Conservation (phyloP, 2,329 filamentous ascomycete genomes). For the Bertia moriformis region DNA sequence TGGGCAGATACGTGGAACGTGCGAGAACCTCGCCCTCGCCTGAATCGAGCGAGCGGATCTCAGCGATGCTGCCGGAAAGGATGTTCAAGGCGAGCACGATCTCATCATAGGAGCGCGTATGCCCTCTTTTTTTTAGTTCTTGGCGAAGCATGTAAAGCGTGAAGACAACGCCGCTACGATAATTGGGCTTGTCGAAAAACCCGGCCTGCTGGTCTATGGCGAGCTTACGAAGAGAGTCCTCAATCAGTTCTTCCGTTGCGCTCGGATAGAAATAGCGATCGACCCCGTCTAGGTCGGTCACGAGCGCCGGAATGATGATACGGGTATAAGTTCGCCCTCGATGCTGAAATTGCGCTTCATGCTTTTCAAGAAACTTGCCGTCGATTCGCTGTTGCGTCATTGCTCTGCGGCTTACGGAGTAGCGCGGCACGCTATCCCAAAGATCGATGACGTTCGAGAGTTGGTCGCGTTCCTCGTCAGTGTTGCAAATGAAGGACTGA, state of each 20-base stretch:
- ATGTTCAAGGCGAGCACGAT: neutral
- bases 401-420: neutral
- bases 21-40: neutral
- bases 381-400: neutral
- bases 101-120: neutral
- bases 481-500: neutral
- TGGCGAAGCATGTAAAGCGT: neutral
- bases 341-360: neutral
- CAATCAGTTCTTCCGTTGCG: neutral
- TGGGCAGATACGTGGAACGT: neutral
- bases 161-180: neutral
- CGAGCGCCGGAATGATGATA: neutral
- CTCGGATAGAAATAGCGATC: neutral
- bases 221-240: neutral
- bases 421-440: neutral
- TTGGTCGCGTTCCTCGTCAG: neutral
- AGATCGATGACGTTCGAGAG: neutral
- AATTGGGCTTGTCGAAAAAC: neutral
- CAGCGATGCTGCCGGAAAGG: neutral
- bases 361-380: neutral
- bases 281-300: neutral
- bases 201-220: neutral
- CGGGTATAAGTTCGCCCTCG: neutral
- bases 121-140: neutral
- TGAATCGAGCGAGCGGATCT: neutral